These are phyloP conservation scores for Apiospora saccharicola DNA, from an alignment of 2,329 filamentous ascomycete genomes.

Conservation along the genomic window DNA sequence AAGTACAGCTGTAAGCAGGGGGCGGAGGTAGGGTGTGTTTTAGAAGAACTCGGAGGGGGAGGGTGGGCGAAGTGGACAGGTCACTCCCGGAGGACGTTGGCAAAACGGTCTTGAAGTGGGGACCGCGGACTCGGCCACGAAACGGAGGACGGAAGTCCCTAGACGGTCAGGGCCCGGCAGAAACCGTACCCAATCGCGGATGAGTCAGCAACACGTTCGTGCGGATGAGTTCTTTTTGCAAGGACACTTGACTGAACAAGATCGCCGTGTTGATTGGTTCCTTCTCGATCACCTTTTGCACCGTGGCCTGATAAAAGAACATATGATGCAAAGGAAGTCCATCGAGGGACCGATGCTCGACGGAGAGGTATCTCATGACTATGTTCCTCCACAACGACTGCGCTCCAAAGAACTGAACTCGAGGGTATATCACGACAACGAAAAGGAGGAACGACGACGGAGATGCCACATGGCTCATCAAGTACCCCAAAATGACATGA, in stretches of 20 bases:
- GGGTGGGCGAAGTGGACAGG: no score
- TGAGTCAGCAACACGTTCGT: no score
- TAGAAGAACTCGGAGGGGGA: no score
- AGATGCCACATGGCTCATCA: neutral
- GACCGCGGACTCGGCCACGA: no score
- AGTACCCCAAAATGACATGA: neutral
- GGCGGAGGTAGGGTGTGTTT: no score
- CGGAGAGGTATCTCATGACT: neutral
- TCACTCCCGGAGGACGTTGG: no score
- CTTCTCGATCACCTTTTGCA: neutral
- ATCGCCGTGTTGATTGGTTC: neutral
- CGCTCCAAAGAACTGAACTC: neutral
- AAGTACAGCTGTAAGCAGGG: no score
- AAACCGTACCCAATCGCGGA: no score
- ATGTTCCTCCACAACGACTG: neutral
- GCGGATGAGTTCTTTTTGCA: no score
- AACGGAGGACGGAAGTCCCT: no score
- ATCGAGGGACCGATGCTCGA: neutral
- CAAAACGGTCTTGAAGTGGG: no score
- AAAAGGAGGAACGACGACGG: neutral
- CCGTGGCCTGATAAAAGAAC: neutral
- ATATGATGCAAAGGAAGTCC: neutral
- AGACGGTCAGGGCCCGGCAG: no score
- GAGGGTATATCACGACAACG: neutral
- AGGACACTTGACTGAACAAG: neutral